Evolutionary conservation across 352 stramenopile species (phyloP).

Genomic region (Phytophthora pisi): DNA sequence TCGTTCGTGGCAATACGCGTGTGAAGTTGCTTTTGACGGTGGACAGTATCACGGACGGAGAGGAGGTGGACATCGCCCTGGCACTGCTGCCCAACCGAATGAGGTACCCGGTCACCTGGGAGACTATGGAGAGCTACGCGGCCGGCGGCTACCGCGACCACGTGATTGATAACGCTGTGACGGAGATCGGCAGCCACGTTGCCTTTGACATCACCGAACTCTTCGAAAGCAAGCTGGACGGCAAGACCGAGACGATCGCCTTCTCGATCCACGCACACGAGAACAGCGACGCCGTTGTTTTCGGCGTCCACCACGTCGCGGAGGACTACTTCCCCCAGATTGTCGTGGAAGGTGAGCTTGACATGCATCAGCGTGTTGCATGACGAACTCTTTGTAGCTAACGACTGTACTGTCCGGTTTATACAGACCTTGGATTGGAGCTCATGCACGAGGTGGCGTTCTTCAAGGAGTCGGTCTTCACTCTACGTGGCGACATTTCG

Average conservation of each 20-base stretch:
- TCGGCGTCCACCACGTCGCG: conserved; percentile 61
- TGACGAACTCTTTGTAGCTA: not conserved
- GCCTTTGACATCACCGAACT: conserved; percentile 86
- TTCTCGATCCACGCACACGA: conserved; percentile 69
- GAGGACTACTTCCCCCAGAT: conserved; percentile 82
- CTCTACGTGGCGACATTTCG: conserved; percentile 75
- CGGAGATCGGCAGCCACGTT: conserved; percentile 66
- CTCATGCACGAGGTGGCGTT: conserved; percentile 82
- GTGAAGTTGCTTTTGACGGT: conserved; percentile 77
- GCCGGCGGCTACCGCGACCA: conserved; percentile 46
- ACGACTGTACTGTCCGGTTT: conserved; percentile 1
- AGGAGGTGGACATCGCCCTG: conserved; percentile 59
- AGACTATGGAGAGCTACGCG: conserved; percentile 50
- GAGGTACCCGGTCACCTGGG: conserved; percentile 72
- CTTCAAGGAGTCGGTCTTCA: conserved; percentile 85
- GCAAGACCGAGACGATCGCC: conserved; percentile 49
- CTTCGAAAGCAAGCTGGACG: conserved; percentile 55
- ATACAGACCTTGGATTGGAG: conserved; percentile 72
- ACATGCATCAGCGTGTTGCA: not conserved
- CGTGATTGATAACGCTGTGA: conserved; percentile 58
- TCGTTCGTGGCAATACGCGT: conserved; percentile 68
- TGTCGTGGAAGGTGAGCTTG: conserved; percentile 62
- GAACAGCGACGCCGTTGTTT: conserved; percentile 58
- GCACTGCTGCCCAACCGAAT: conserved; percentile 46
- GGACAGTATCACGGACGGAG: conserved; percentile 50